Evolutionary conservation across 2,329 filamentous ascomycete species (phyloP).

Genomic region (Fusarium sp.): DNA sequence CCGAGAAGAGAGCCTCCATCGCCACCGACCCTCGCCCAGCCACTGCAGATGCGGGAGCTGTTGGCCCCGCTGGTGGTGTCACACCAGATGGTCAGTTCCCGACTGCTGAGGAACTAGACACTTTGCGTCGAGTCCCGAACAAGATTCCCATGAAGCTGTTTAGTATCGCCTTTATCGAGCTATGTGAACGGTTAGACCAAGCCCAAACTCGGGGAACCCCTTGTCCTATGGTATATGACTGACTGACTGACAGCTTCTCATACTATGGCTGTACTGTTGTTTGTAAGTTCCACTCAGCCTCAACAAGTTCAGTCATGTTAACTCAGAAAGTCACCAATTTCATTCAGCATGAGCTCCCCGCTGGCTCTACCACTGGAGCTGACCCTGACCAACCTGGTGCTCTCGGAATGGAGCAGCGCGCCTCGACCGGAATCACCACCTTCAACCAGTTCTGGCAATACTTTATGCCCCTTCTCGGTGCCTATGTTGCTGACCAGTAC

Average conservation of each 20-base stretch:
- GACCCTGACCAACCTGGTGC: constrained; percentile 59
- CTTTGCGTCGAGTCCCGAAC: constrained; percentile 63
- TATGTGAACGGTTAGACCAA: too few species aligned
- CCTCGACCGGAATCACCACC: constrained; percentile 55
- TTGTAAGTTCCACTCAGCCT: constrained; percentile 58
- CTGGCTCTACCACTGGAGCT: constrained; percentile 64
- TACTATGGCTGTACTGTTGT: constrained; percentile 75
- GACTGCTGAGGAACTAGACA: constrained; percentile 54
- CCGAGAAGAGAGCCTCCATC: constrained; percentile 44
- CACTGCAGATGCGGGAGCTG: not conserved
- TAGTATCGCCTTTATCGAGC: constrained; percentile 72
- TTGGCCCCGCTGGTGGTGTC: not conserved
- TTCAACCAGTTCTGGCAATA: constrained; percentile 70
- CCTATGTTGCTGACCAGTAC: constrained; percentile 63
- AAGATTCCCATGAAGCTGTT: constrained; percentile 68
- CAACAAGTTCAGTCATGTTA: not conserved
- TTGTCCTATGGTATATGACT: too few species aligned
- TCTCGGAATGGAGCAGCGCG: constrained; percentile 65
- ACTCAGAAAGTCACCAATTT: constrained; percentile 64
- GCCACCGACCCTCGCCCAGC: constrained; percentile 17
- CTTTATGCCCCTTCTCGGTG: constrained; percentile 65
- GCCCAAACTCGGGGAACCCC: too few species aligned
- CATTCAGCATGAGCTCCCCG: constrained; percentile 66
- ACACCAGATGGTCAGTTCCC: constrained; percentile 28
- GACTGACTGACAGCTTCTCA: too few species aligned